Evolutionary conservation across 345 rosid species (phyloP).

Genomic region (Lagerstroemia speciosa): DNA sequence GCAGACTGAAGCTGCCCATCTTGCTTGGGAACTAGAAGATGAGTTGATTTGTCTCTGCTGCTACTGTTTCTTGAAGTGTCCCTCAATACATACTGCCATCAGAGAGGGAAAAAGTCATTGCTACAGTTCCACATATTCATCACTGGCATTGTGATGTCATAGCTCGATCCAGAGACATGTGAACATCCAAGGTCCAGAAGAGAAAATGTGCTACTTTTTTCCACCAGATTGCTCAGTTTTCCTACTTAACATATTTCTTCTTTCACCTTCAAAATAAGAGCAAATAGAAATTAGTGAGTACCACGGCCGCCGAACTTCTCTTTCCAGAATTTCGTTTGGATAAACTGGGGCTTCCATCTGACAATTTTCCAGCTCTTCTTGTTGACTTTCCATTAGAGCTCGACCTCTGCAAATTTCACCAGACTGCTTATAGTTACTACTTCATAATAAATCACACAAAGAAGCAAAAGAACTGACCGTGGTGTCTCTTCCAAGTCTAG

Average conservation of each 20-base stretch:
- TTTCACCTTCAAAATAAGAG: neutral
- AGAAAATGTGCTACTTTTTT: neutral
- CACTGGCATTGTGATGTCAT: neutral
- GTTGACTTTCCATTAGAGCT: constrained; percentile 33
- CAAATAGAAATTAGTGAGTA: constrained; percentile 11
- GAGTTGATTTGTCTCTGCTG: constrained; percentile 39
- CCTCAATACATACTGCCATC: constrained; percentile 46
- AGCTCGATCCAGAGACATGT: neutral
- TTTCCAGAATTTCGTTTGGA: constrained; percentile 54
- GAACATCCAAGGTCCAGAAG: neutral
- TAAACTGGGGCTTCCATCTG: constrained; percentile 33
- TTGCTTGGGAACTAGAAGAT: constrained; percentile 27
- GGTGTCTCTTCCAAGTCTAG: neutral
- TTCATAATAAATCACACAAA: neutral
- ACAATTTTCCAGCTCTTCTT: constrained; percentile 34
- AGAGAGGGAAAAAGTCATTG: constrained; percentile 10
- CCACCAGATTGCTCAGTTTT: neutral
- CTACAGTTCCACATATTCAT: neutral
- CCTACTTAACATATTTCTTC: neutral
- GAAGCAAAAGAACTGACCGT: neutral
- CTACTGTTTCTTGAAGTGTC: constrained; percentile 29
- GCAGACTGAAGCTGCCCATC: constrained; percentile 34
- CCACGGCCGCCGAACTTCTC: constrained; percentile 42
- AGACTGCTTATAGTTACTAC: neutral
- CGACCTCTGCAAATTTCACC: constrained; percentile 32